Evolutionary conservation across 129 eudicot genomes (phyloP), one percentile per base, ranked within the genome.

Genomic region (Saussurea involucrata): DNA sequence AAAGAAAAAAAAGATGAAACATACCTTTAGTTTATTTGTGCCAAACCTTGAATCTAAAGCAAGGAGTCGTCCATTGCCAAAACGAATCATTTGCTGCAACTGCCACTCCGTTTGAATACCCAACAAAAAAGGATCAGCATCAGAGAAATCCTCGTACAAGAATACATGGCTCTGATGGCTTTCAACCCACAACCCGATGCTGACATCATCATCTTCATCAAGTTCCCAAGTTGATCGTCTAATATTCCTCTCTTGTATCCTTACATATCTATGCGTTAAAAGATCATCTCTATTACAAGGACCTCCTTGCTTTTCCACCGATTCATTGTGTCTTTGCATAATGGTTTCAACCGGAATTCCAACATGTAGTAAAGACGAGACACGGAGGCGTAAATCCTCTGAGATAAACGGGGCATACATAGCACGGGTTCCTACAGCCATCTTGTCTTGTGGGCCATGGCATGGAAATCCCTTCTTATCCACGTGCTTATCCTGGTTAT

Each of bases 71-170:
- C 84, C 87, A 76, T 91, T 94, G 8, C 98, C 98, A 81, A 89
- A 94, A 5, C 87, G 93, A 42, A 91, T 91, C 98, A 94, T 85
- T 75, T 91, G 98, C 66, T 94, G 98, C 92, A 93, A 84, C 81
- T 90, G 97, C 98, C 98, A 94, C 21, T 94, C 98, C 2, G 97
- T 83, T 71, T 94, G 97, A 74, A 94, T 94, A 24, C 98, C 97
- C 71, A 94, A 78, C 70, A 76, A 78, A 68, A 89, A 90, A 33
- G 98, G 96, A 63, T 78, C 88, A 11, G 85, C 83, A 78, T 89
- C 96, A 70, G 93, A 89, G 83, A 84, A 91, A 57, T 91, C 90
- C 84, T 94, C 90, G 49, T 84, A 94, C 76, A 88, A 91, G 86
- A 94, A 91, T 53, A 94, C 89, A 22, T 65, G 73, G 69, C 67